Base-by-base conservation (phyloP, 805 yeast species). In the Sugiyamaella boreocaroliniensis region DNA sequence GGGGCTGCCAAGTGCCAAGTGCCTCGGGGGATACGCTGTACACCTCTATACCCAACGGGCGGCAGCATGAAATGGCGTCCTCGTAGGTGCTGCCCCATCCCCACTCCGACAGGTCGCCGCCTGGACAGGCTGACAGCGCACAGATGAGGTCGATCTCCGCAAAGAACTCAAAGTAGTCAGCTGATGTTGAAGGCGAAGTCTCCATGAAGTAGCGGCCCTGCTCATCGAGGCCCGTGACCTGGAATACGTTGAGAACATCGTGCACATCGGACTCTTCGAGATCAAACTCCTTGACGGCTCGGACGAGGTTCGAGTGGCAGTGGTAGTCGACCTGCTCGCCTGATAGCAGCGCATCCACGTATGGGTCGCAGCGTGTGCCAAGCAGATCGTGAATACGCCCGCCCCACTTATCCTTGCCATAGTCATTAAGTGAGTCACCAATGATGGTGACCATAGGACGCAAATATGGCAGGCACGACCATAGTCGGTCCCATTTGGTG, bases 331-430 rank as follows among this genome's bases (percentile, higher is more conserved):
- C 78, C 57, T 81, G 83, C 61, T 79, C 81, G 32, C 86, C 86
- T 50, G 83, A 77, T 49, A 82, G 69, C 55, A 82, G 65, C 58
- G 78, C 79, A 61, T 82, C 86, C 12, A 81, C 85, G 58, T 82
- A 82, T 1, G 86, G 86, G 59, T 82, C 86, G 62, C 86, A 82
- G 56, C 87, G 71, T 1, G 86, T 82, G 34, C 86, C 86, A 63
- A 82, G 68, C 40, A 83, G 72, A 61, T 82, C 88, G 61, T 82
- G 85, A 47, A 79, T 76, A 53, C 83, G 69, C 49, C 85, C 85
- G 51, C 85, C 84, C 80, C 81, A 77, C 62, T 80, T 82, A 57
- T 81, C 82, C 57, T 78, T 78, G 20, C 80, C 74, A 56, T 83
- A 75, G 40, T 79, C 76, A 12, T 50, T 51, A 59, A 82, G 68